phyloP scores from a whole-genome alignment of 2,329 filamentous ascomycete species.

The Reticulascus tulasneorum region DNA sequence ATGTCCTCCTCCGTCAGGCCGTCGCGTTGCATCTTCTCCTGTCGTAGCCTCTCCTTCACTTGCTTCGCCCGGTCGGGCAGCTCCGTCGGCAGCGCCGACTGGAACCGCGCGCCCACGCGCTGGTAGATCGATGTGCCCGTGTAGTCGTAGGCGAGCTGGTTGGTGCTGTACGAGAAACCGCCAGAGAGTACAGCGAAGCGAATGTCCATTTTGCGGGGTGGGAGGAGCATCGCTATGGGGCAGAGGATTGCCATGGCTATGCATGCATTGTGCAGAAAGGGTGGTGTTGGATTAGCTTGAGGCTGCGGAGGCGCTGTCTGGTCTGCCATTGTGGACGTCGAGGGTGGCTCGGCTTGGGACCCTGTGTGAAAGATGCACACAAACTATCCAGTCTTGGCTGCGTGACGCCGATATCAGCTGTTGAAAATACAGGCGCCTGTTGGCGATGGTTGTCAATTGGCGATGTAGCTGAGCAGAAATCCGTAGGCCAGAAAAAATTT shows the following conservation, averaged over 20 bases:
- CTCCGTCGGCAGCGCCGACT: conserved; percentile 43
- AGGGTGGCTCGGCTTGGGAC: too few relatives aligned
- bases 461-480: too few relatives aligned
- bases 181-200: conserved; percentile 47
- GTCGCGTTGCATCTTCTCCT: conserved; percentile 25
- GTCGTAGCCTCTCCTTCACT: conserved; percentile 38
- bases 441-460: too few relatives aligned
- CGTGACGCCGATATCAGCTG: too few relatives aligned
- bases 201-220: conserved; percentile 47
- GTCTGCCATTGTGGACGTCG: conserved; percentile 7
- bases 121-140: conserved; percentile 48
- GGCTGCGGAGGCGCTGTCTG: conserved; percentile 4
- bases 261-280: conserved; percentile 42
- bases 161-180: conserved; percentile 48
- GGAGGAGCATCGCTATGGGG: conserved; percentile 45
- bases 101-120: conserved; percentile 41
- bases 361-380: too few relatives aligned
- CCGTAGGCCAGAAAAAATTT: too few relatives aligned
- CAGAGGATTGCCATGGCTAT: conserved; percentile 43
- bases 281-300: conserved; percentile 20
- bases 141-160: conserved; percentile 54
- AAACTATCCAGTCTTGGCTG: too few relatives aligned
- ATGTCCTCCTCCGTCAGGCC: conserved; percentile 17
- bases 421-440: too few relatives aligned
- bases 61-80: conserved; percentile 53